Percentiles rank a stretch among this genome's conserved stretches.
These are phyloP conservation scores for Coniochaeta hoffmannii DNA, from an alignment of 2,329 filamentous ascomycete species.

Conservation along the genomic window DNA sequence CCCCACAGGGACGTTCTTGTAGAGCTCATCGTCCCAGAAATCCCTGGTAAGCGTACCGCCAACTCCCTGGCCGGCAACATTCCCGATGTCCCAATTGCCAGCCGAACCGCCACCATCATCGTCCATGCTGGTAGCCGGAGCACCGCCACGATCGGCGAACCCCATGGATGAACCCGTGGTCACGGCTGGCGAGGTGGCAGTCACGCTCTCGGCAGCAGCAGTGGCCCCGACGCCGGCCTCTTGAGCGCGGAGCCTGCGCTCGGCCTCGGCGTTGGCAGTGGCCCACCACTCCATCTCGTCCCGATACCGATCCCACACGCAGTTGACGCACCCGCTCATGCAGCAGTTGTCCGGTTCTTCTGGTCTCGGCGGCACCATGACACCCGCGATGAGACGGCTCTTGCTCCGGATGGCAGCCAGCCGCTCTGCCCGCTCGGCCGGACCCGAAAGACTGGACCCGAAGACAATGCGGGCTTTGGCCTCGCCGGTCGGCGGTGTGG, in stretches of 20 bases:
- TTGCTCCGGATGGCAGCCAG: constrained; percentile 49
- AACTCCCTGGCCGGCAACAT: constrained; percentile 12
- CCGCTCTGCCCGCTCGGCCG: constrained; percentile 58
- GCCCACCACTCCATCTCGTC: constrained; percentile 93
- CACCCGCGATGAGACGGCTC: constrained; percentile 64
- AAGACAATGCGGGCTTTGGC: constrained; percentile 66
- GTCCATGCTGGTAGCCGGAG: constrained; percentile 49
- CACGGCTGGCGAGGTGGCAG: neutral
- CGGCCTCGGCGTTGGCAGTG: constrained; percentile 54
- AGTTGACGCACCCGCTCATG: constrained; percentile 97
- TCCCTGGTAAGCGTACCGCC: constrained; percentile 39
- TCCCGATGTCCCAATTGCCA: constrained; percentile 50
- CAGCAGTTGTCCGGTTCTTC: constrained; percentile 96
- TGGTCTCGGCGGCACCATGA: constrained; percentile 76
- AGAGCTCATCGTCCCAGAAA: constrained; percentile 59
- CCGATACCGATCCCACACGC: constrained; percentile 87
- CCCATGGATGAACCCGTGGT: constrained; percentile 31
- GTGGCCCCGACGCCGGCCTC: constrained; percentile 18
- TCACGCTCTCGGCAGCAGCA: neutral
- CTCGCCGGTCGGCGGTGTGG: constrained; percentile 37
- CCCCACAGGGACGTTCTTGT: constrained; percentile 77
- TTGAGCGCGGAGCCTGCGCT: constrained; percentile 37
- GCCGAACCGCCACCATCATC: constrained; percentile 72
- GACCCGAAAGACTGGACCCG: constrained; percentile 68
- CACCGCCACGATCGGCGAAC: constrained; percentile 68